Base-by-base conservation (phyloP, 2,329 filamentous ascomycete genomes). In the Pseudogymnoascus sp. region DNA sequence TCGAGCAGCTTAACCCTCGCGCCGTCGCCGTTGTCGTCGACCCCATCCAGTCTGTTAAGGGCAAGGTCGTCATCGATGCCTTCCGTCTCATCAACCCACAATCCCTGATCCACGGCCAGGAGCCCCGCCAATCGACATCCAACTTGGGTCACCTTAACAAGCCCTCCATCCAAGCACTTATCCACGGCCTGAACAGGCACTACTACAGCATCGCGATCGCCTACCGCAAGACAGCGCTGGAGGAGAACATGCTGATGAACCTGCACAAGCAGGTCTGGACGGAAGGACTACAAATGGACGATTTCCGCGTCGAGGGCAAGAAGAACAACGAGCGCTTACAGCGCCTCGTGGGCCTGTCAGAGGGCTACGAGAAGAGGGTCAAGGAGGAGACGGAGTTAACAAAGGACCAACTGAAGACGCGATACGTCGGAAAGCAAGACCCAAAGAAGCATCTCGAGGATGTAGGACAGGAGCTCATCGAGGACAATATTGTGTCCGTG, bases 241-340 rank as follows among this genome's bases (percentile, higher is more conserved):
- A 99, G 75, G 95, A 99, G 81, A 97, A 96, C 76, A 99, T 99
- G 94, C 77, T 99, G 70, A 99, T 99, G 95, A 99, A 99, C 74
- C 79, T 99, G 67, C 94, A 99, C 83, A 99, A 99, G 81, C 94
- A 97, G 68, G 92, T 97, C 47, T 99, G 94, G 94, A 99, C 95
- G 0, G 94, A 99, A 75, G 94, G 93, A 4, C 76, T 99, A 66
- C 86, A 96, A 73, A 97, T 99, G 91, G 90, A 93, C 64, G 92
- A 97, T 75, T 99, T 99, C 81, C 84, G 87, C 66, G 79, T 84
- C 62, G 93, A 97, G 73, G 90, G 87, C 61, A 80, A 86, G 66
- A 85, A 89, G 73, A 99, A 96, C 74, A 90, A 92, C 73, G 92
- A 96, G 61, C 84, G 88, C 65, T 82, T 99, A 75, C 83, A 96